These are phyloP conservation scores for Aspergillus sclerotiicarbonarius DNA, from an alignment of 495 filamentous ascomycete species.

Conservation along the genomic window DNA sequence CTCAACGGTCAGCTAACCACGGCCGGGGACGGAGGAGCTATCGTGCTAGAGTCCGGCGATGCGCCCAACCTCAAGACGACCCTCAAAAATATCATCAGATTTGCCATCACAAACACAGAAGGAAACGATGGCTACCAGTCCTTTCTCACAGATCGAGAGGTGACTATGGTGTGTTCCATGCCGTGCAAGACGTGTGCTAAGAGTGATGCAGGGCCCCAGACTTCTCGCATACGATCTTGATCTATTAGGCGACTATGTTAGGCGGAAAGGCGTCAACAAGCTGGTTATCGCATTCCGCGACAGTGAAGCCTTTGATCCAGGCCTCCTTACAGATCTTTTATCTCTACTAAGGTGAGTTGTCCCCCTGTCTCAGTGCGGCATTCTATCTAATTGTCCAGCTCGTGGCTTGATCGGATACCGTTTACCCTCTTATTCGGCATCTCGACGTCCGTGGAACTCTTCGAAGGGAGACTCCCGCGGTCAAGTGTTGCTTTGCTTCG, in stretches of 20 bases:
- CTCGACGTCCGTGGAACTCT: slow-evolving; percentile 85
- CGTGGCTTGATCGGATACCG: slow-evolving; percentile 86
- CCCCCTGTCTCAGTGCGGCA: not conserved
- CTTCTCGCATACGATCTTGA: slow-evolving; percentile 90
- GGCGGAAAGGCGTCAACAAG: slow-evolving; percentile 52
- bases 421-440: slow-evolving; percentile 86
- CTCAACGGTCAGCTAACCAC: slow-evolving; percentile 56
- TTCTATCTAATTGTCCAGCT: slow-evolving; percentile 46
- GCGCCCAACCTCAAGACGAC: slow-evolving; percentile 77
- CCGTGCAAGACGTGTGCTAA: slow-evolving; percentile 17
- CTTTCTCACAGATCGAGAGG: slow-evolving; percentile 51
- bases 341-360: slow-evolving; percentile 66
- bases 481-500: slow-evolving; percentile 66
- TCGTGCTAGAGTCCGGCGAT: slow-evolving; percentile 76
- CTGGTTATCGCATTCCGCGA: slow-evolving; percentile 81
- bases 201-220: slow-evolving; percentile 55
- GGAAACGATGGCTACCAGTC: slow-evolving; percentile 43
- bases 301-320: slow-evolving; percentile 85
- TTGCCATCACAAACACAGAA: slow-evolving; percentile 58
- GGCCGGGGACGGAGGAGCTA: slow-evolving; percentile 50
- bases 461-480: slow-evolving; percentile 80
- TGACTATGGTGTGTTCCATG: slow-evolving; percentile 27
- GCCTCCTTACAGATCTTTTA: slow-evolving; percentile 74
- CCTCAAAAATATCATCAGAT: slow-evolving; percentile 79
- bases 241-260: slow-evolving; percentile 66